Evolutionary conservation across 306 rosid species (phyloP).

Genomic region (Abrus pulchellus): DNA sequence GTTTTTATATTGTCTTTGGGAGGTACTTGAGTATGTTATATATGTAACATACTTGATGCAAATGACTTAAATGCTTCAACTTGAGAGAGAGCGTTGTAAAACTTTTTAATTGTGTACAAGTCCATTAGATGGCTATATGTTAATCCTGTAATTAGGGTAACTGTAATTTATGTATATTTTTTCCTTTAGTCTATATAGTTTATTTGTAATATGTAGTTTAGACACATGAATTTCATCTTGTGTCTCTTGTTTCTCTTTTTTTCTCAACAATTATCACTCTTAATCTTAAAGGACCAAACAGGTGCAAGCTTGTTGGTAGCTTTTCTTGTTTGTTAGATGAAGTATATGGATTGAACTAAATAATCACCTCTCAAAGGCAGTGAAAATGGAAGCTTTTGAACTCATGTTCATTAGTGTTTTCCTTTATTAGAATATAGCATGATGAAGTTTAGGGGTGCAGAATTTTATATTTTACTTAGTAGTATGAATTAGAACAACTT

Average conservation of each 20-base stretch:
- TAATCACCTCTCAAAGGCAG: neutral
- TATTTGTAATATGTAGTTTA: neutral
- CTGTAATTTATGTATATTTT: too few relatives aligned
- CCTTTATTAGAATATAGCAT: neutral
- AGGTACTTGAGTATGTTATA: too few relatives aligned
- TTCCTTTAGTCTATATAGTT: neutral
- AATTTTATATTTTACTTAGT: constrained; percentile 16
- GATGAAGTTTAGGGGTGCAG: constrained; percentile 2
- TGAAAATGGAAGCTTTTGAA: neutral
- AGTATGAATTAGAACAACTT: neutral
- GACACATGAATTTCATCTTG: neutral
- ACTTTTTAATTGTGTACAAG: too few relatives aligned
- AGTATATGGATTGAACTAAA: neutral
- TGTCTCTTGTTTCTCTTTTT: neutral
- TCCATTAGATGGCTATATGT: too few relatives aligned
- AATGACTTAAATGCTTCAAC: too few relatives aligned
- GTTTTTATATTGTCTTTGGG: too few relatives aligned
- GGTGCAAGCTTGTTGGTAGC: neutral
- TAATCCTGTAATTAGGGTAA: too few relatives aligned
- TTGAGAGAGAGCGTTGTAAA: too few relatives aligned
- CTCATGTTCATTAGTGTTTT: neutral
- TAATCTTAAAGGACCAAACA: neutral
- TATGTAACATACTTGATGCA: too few relatives aligned
- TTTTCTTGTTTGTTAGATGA: neutral
- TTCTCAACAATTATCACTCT: neutral